phyloP scores from a whole-genome alignment of 176 grass and related monocot species.

The Rhynchospora breviuscula region DNA sequence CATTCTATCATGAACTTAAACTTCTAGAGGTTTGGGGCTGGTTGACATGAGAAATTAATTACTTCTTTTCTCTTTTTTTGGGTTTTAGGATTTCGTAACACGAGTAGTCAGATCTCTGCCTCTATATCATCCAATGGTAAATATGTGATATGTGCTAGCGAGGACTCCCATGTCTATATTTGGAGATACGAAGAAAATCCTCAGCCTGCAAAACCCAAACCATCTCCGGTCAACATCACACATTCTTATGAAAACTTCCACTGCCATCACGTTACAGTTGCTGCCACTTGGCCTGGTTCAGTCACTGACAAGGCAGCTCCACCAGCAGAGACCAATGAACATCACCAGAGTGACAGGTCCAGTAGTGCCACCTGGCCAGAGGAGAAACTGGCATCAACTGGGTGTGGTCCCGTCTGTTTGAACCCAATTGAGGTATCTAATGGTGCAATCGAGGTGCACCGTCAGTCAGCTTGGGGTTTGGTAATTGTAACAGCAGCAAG shows the following conservation, averaged over 20 bases:
- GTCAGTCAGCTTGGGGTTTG: constrained; percentile 74
- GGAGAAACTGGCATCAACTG: constrained; percentile 38
- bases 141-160: constrained; percentile 83
- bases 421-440: constrained; percentile 40
- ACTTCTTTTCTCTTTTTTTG: not conserved
- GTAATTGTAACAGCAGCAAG: constrained; percentile 77
- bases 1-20: not conserved
- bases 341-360: constrained; percentile 23
- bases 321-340: constrained; percentile 23
- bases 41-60: not conserved
- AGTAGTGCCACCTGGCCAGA: constrained; percentile 36
- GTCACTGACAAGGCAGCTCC: constrained; percentile 27
- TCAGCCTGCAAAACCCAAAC: constrained; percentile 60
- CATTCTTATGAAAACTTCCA: constrained; percentile 94
- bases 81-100: constrained; percentile 81
- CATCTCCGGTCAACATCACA: constrained; percentile 53
- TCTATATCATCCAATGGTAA: constrained; percentile 83
- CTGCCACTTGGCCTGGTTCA: constrained; percentile 68
- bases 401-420: constrained; percentile 43
- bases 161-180: constrained; percentile 90
- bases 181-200: constrained; percentile 88
- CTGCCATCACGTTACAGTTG: constrained; percentile 74
- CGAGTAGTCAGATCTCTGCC: constrained; percentile 95
- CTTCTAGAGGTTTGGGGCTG: not conserved
- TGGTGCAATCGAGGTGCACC: constrained; percentile 46